Conservation (phyloP, 768 basidiomycete species). For the Lyophyllum decastes region DNA sequence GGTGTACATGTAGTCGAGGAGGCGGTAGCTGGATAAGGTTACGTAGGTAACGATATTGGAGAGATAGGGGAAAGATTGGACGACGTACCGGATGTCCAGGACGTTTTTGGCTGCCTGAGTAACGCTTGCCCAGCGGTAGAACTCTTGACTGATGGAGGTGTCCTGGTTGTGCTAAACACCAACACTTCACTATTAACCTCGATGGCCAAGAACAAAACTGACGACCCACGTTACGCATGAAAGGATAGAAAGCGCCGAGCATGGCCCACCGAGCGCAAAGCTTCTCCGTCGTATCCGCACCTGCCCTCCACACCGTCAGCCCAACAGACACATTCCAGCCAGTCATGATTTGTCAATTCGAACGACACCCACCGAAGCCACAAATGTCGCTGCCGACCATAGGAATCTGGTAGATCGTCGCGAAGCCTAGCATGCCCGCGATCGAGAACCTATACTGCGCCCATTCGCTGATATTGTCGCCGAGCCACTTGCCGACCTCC, state of each 20-base stretch:
- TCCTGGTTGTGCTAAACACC: conserved; percentile 53
- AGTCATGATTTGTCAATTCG: too few relatives aligned
- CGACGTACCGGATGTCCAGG: conserved; percentile 57
- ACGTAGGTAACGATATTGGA: neutral
- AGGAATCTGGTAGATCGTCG: conserved; percentile 64
- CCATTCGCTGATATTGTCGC: conserved; percentile 65
- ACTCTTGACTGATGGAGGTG: conserved; percentile 59
- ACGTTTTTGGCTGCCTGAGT: conserved; percentile 61
- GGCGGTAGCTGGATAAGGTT: conserved; percentile 48
- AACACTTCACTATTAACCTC: neutral
- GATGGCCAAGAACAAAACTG: neutral
- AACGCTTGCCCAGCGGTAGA: conserved; percentile 63
- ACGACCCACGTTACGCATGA: conserved; percentile 71
- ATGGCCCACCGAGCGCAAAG: conserved; percentile 78
- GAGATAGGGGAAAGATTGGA: neutral
- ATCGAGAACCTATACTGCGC: conserved; percentile 60
- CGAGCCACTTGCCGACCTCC: conserved; percentile 75
- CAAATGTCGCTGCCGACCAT: conserved; percentile 81
- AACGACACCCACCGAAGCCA: conserved; percentile 52
- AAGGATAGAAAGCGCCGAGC: conserved; percentile 77
- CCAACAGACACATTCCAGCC: neutral
- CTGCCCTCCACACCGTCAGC: conserved; percentile 26
- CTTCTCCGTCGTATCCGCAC: conserved; percentile 62
- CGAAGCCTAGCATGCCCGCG: conserved; percentile 68
- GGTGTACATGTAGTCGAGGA: conserved; percentile 74